Evolutionary conservation across 805 yeast species (phyloP).

Genomic region (Ogataea nitratoaversa): DNA sequence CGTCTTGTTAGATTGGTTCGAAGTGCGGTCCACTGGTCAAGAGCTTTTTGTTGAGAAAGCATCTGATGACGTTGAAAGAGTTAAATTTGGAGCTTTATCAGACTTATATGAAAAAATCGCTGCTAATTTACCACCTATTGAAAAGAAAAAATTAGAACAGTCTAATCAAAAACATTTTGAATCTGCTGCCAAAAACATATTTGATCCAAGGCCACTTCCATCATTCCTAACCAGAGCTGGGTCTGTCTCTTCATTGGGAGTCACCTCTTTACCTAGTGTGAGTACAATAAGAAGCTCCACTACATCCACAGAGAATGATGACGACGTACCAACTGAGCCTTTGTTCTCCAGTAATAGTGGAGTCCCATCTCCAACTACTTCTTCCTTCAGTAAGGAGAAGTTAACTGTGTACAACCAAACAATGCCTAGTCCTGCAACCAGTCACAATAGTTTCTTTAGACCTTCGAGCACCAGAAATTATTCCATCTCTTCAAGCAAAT

Average conservation of each 20-base stretch:
- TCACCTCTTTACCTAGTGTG: neutral
- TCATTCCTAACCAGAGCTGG: neutral
- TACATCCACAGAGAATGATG: neutral
- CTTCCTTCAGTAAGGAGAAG: neutral
- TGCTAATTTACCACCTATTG: no score
- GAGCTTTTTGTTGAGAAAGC: constrained; percentile 17
- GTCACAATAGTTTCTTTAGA: neutral
- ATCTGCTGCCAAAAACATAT: constrained; percentile 24
- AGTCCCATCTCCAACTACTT: constrained; percentile 3
- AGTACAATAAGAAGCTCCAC: neutral
- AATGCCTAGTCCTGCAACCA: neutral
- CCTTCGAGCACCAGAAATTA: neutral
- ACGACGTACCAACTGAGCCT: constrained; percentile 5
- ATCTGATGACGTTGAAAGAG: no score
- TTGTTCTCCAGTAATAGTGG: constrained; percentile 8
- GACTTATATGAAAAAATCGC: neutral
- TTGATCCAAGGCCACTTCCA: constrained; percentile 19
- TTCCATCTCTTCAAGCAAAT: neutral
- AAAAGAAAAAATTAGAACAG: neutral
- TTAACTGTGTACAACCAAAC: constrained; percentile 5
- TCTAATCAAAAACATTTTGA: neutral
- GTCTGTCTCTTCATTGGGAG: neutral
- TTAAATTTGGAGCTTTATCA: no score
- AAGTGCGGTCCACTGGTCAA: constrained; percentile 30
- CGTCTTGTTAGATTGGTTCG: constrained; percentile 28